These are phyloP conservation scores for Cucurbitaria berberidis DNA, from an alignment of 2,329 filamentous ascomycete species.

Conservation along the genomic window DNA sequence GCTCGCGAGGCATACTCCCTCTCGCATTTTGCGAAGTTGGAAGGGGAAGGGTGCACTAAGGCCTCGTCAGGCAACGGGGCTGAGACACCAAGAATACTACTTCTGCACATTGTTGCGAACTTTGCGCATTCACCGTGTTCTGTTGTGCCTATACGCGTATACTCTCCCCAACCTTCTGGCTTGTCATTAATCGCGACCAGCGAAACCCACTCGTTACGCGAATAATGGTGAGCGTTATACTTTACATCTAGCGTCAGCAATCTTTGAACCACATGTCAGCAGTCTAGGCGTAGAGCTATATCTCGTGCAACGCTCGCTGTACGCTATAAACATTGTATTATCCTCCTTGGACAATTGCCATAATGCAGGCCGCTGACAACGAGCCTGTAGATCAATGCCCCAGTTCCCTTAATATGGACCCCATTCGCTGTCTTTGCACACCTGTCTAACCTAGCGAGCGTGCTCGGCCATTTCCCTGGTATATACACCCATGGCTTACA, in stretches of 20 bases:
- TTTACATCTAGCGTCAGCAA: slow-evolving; percentile 33
- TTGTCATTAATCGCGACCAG: not conserved
- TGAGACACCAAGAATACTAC: slow-evolving; percentile 28
- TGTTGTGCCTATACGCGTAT: slow-evolving; percentile 19
- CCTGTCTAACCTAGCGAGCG: slow-evolving; percentile 2
- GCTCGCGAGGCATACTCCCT: slow-evolving; percentile 10
- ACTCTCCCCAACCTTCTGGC: slow-evolving; percentile 9
- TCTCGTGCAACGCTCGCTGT: not conserved
- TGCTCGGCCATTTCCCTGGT: slow-evolving; percentile 6
- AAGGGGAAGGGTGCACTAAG: slow-evolving; percentile 12
- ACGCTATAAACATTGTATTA: slow-evolving; percentile 12
- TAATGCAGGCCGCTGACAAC: slow-evolving; percentile 16
- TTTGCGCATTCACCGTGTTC: slow-evolving; percentile 25
- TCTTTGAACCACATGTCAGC: slow-evolving; percentile 27
- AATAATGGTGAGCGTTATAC: slow-evolving; percentile 16
- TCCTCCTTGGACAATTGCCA: slow-evolving; percentile 16
- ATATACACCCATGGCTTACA: slow-evolving; percentile 23
- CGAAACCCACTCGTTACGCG: slow-evolving; percentile 3
- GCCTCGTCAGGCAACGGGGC: slow-evolving; percentile 42
- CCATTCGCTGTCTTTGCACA: slow-evolving; percentile 1
- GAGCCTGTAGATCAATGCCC: not conserved
- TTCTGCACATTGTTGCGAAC: slow-evolving; percentile 35
- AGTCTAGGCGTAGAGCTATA: not conserved
- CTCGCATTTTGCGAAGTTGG: slow-evolving; percentile 8
- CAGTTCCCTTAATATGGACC: not conserved